Evolutionary conservation across 2,329 filamentous ascomycete genomes (phyloP).

Genomic region (Leptosphaerulina australis): DNA sequence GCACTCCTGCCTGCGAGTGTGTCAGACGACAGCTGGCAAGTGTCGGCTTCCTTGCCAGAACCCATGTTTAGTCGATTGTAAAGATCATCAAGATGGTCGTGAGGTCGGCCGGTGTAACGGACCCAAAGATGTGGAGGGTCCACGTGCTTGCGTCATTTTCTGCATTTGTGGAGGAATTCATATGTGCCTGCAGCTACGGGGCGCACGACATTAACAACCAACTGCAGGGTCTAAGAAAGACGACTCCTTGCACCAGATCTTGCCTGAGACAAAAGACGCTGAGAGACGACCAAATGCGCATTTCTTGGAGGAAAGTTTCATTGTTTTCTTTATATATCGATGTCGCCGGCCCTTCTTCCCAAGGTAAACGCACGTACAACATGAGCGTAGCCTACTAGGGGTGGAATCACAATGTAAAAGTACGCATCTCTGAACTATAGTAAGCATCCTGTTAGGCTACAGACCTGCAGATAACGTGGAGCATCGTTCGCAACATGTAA

Average conservation of each 20-base stretch:
- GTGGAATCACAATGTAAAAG: too few species aligned
- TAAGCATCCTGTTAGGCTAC: too few species aligned
- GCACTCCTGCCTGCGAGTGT: conserved; percentile 13
- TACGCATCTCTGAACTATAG: too few species aligned
- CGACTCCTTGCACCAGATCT: background rate
- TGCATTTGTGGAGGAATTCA: conserved; percentile 1
- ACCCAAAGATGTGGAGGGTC: conserved; percentile 12
- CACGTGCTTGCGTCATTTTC: conserved; percentile 28
- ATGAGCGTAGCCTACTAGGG: too few species aligned
- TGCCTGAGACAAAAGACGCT: background rate
- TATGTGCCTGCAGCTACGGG: conserved; percentile 12
- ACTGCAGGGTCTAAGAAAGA: background rate
- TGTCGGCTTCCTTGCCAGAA: conserved; percentile 24
- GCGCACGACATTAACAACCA: background rate
- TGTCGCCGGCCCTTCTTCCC: too few species aligned
- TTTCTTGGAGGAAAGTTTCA: too few species aligned
- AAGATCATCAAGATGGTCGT: conserved; percentile 18
- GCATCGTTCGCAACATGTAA: too few species aligned
- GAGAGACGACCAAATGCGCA: too few species aligned
- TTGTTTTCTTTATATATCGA: too few species aligned
- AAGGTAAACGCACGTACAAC: too few species aligned
- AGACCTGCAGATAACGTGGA: too few species aligned
- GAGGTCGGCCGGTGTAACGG: conserved; percentile 21
- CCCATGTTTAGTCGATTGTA: conserved; percentile 11
- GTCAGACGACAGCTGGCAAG: conserved; percentile 27